These are phyloP conservation scores for Lindgomyces ingoldianus DNA, from an alignment of 495 filamentous ascomycete species.

Conservation along the genomic window DNA sequence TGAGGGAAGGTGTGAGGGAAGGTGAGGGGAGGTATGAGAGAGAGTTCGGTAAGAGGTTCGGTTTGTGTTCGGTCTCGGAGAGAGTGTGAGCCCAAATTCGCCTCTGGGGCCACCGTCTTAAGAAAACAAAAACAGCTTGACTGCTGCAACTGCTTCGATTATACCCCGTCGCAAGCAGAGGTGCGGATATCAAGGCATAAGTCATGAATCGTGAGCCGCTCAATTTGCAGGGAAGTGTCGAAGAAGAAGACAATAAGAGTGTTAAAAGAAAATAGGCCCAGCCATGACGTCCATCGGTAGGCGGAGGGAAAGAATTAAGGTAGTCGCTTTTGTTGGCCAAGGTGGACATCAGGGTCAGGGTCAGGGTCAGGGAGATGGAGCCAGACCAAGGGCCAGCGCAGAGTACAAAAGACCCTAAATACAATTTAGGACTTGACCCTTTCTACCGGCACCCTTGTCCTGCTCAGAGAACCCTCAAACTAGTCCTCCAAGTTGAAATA, in stretches of 20 bases:
- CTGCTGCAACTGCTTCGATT: conserved; percentile 14
- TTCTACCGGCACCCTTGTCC: neutral
- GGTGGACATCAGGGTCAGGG: no score
- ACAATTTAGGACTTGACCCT: conserved; percentile 5
- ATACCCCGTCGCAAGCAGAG: conserved; percentile 24
- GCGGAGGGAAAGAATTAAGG: conserved; percentile 21
- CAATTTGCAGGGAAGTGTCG: conserved; percentile 36
- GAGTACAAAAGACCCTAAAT: conserved; percentile 10
- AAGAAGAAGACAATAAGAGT: conserved; percentile 29
- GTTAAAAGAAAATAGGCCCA: conserved; percentile 22
- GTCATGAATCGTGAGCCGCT: conserved; percentile 41
- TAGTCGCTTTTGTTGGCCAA: conserved; percentile 25
- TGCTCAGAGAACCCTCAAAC: conserved; percentile 3
- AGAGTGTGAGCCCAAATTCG: neutral
- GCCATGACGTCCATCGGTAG: conserved; percentile 29
- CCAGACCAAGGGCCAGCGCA: neutral
- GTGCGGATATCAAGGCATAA: conserved; percentile 40
- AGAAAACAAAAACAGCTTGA: conserved; percentile 16
- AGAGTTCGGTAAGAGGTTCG: neutral
- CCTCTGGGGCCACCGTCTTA: conserved; percentile 9
- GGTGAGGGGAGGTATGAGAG: neutral
- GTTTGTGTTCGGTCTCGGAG: neutral
- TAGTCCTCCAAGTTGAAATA: conserved; percentile 1
- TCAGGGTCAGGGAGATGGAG: no score
- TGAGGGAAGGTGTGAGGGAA: neutral